phyloP scores from a whole-genome alignment of 2,329 filamentous ascomycete genomes.

The Thelonectria olida region DNA sequence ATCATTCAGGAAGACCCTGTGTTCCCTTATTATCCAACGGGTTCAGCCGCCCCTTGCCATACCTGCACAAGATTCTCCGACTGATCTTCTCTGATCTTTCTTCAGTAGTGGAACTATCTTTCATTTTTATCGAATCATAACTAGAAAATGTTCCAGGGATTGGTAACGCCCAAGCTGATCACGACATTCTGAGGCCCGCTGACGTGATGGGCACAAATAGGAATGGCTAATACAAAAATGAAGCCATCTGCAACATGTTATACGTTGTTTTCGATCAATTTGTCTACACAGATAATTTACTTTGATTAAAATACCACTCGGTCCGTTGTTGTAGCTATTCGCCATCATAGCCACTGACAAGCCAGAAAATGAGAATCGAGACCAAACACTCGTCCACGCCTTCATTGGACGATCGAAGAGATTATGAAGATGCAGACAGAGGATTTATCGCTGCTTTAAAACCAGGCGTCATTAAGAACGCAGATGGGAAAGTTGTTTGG shows the following conservation, averaged over 20 bases:
- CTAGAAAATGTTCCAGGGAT: not conserved
- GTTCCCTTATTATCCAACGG: no score
- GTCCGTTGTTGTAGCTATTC: not conserved
- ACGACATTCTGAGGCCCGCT: not conserved
- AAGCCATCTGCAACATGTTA: not conserved
- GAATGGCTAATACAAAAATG: not conserved
- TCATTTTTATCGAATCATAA: not conserved
- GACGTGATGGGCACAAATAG: not conserved
- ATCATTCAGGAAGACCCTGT: no score
- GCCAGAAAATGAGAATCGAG: not conserved
- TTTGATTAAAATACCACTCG: not conserved
- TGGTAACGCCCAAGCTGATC: not conserved
- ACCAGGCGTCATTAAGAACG: not conserved
- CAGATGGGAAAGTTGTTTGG: constrained; percentile 1
- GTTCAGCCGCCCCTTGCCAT: no score
- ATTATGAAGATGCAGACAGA: not conserved
- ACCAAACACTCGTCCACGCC: not conserved
- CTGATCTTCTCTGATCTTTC: no score
- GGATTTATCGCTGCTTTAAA: not conserved
- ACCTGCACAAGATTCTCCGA: no score
- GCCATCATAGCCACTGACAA: not conserved
- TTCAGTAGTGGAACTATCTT: no score
- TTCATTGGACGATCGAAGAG: not conserved
- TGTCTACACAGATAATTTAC: not conserved
- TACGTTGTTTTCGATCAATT: not conserved